Evolutionary conservation across 495 filamentous ascomycete genomes (phyloP), one percentile per base, ranked within the genome.

Genomic region (Paragyromitra xinjiangensis): DNA sequence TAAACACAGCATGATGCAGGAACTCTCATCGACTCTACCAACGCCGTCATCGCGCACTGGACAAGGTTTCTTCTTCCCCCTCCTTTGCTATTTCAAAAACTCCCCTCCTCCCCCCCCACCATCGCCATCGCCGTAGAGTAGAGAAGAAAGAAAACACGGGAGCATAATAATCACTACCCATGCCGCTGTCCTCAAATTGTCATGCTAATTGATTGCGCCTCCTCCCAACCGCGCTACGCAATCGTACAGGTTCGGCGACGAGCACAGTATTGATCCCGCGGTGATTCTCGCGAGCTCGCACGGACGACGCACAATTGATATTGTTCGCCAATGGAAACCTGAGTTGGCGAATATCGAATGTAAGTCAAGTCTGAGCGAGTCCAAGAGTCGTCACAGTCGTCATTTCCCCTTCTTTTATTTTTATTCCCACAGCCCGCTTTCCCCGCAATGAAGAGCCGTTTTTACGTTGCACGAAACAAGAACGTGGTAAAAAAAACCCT

Each of bases 31-130:
- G 91, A 94, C 78, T 92, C 91, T 6, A 94, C 92, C 1, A 83
- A 86, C 50, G 95, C 95, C 12, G 94, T 99, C 48, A 89, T 93
- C 68, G 97, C 97, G 83, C 91, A 97, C 84, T 99, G 95, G 95
- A 87, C 92, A 75, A 87, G 88, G 92, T 94, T 85, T 86, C 88
- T 85, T 26, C 45, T 29, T 39, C 34, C 58, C 39, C 50, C 63
- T 45, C 40, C 29, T 34, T 34, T 34, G 29, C 29, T 34, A 34
- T 34, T 34, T 34, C 1, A 34, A 34, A 34, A 34, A 34, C 29
- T 34, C 12, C 44, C 58, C 40, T 34, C 40, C 58, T 29, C 44
- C 34, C 63, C 39, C 50, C 63, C 51, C 39, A 37, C 19, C 59
- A 69, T 58, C 67, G 53, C 67, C 51, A 69, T 69, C 67, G 37